phyloP scores from a whole-genome alignment of 257 asterid genomes.

The Ocimum tenuiflorum region DNA sequence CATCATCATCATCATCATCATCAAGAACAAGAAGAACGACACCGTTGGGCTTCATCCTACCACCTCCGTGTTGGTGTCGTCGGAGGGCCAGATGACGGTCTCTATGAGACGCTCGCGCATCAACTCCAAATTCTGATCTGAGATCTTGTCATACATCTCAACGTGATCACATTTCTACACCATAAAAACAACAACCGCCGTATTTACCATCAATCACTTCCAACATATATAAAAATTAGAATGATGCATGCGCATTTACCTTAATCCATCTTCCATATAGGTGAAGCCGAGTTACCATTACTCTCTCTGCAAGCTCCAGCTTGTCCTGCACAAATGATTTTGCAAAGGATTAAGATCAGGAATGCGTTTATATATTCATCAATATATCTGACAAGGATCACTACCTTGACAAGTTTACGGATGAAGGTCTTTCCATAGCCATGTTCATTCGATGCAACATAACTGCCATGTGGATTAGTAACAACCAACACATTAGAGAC shows the following conservation, averaged over 20 bases:
- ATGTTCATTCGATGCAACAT: conserved; percentile 48
- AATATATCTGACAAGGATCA: background rate
- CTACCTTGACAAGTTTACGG: conserved; percentile 72
- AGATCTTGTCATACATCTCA: conserved; percentile 66
- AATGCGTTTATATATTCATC: background rate
- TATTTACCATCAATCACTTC: background rate
- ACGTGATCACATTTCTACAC: conserved; percentile 72
- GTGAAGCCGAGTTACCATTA: conserved; percentile 83
- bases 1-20: too few species aligned
- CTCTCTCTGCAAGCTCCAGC: conserved; percentile 84
- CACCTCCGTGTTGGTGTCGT: conserved; percentile 53
- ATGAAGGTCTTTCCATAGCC: conserved; percentile 64
- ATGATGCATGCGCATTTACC: conserved; percentile 24
- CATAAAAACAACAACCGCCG: background rate
- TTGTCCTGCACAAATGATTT: conserved; percentile 38
- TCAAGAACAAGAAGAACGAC: too few species aligned
- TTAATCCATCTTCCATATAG: conserved; percentile 83
- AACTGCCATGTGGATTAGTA: too few species aligned
- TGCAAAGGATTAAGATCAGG: background rate
- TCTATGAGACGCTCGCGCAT: conserved; percentile 80
- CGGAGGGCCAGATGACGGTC: conserved; percentile 77
- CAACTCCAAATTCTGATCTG: conserved; percentile 75
- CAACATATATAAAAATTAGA: too few species aligned
- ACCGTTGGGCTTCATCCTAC: conserved; percentile 35
- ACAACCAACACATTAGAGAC: too few species aligned